Base-by-base conservation (phyloP, 2,329 filamentous ascomycete genomes). In the Colletotrichum agaves region DNA sequence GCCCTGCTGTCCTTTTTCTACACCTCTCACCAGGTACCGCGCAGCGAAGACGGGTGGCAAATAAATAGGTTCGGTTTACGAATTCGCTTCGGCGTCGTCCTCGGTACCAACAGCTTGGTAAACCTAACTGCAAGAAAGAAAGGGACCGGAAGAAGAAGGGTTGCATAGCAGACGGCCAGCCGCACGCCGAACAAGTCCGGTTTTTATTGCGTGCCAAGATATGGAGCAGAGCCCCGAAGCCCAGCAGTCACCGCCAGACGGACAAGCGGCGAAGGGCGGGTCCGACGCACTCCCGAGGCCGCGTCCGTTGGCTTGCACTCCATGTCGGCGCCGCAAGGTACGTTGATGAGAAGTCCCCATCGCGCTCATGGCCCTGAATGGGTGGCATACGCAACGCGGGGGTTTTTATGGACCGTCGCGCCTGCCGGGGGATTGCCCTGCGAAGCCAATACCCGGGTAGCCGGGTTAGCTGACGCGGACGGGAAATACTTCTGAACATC, bases 281-380 rank as follows among this genome's bases (percentile, higher is more conserved):
- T 64, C 64, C 64, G 64, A 67, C 61, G 61, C 64, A 64, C 61
- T 67, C 55, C 64, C 64, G 64, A 67, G 64, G 43, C 61, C 64
- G 61, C 64, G 64, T 46, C 64, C 61, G 39, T 59, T 67, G 61
- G 64, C 64, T 52, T 67, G 64, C 61, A 67, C 64, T 64, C 64
- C 64, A 64, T 67, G 64, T 50, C 64, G 64, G 53, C 64, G 64
- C 64, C 64, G 64, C 46, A 67, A 67, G 64, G 64, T 67, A 59
- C 49, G 64, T 50, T 61, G 47, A 35, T 35, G 47, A 50, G 47
- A 50, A 15, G 21, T 50, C 46, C 47, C 31, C 47, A 31, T 50
- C 47, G 10, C 27, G 12, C 47, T 27, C 31, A 27, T 31, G 61
- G 43, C 33, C 17, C 11, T 41, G 39, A 41, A 49, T 33, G 33